Evolutionary conservation across 2,329 filamentous ascomycete genomes (phyloP).

Genomic region (Pestalotiopsis sp.): DNA sequence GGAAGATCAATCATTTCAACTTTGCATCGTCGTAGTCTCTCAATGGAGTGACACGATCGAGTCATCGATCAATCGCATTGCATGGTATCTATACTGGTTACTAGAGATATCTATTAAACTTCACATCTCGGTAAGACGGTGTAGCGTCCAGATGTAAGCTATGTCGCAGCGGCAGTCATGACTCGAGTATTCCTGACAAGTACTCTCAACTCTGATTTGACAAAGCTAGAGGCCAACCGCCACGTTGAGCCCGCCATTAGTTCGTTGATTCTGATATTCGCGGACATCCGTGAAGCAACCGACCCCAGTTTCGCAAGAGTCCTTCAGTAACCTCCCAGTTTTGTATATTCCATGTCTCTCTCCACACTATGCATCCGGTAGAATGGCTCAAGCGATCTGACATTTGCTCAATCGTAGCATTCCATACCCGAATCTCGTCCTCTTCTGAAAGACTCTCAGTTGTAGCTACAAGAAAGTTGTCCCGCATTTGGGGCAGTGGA

Average conservation of each 20-base stretch:
- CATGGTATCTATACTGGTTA: too few relatives aligned
- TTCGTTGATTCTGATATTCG: slow-evolving; percentile 41
- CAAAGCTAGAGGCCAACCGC: neutral
- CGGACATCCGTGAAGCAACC: slow-evolving; percentile 38
- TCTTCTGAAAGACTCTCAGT: neutral
- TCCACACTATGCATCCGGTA: slow-evolving; percentile 14
- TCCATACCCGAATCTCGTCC: slow-evolving; percentile 13
- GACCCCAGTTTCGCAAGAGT: slow-evolving; percentile 49
- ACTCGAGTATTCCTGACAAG: neutral
- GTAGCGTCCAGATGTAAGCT: too few relatives aligned
- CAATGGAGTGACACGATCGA: too few relatives aligned
- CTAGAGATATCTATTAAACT: too few relatives aligned
- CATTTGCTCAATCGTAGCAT: slow-evolving; percentile 13
- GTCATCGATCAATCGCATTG: too few relatives aligned
- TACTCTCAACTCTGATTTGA: neutral
- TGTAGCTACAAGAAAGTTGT: slow-evolving; percentile 13
- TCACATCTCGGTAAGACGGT: too few relatives aligned
- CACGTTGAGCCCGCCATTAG: slow-evolving; percentile 30
- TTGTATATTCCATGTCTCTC: slow-evolving; percentile 28
- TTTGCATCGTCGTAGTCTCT: too few relatives aligned
- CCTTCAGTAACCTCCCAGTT: slow-evolving; percentile 50
- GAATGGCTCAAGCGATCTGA: neutral
- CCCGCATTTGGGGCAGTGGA: slow-evolving; percentile 15
- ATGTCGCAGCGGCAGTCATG: neutral
- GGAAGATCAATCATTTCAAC: neutral